These are phyloP conservation scores for Populus nigra DNA, from an alignment of 345 rosid species.

Conservation along the genomic window DNA sequence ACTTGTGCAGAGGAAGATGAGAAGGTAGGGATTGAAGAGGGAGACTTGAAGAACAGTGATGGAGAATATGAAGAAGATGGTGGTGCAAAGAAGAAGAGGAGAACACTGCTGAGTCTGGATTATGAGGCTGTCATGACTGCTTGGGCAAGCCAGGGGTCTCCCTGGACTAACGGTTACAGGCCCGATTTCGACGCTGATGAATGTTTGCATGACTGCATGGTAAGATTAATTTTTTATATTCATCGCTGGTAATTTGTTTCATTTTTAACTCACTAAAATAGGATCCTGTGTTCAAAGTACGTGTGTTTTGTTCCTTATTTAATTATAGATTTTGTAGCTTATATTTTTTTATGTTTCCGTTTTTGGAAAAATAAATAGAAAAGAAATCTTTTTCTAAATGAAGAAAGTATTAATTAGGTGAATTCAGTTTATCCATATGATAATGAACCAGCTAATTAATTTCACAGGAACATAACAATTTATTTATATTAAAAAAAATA, in stretches of 20 bases:
- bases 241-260: background rate
- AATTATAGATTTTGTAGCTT: background rate
- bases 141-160: conserved; percentile 69
- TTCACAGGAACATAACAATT: no score
- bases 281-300: background rate
- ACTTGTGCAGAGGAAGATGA: conserved; percentile 48
- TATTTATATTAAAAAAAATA: no score
- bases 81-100: conserved; percentile 40
- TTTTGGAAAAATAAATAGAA: background rate
- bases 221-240: conserved; percentile 20
- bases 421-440: background rate
- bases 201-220: conserved; percentile 54
- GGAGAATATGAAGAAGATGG: conserved; percentile 9
- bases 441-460: background rate
- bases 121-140: conserved; percentile 63
- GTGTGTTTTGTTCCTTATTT: background rate
- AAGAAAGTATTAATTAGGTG: background rate
- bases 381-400: no score
- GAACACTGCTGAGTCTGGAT: conserved; percentile 52
- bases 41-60: conserved; percentile 1
- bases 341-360: background rate
- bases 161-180: conserved; percentile 70
- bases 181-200: conserved; percentile 55
- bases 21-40: conserved; percentile 25
- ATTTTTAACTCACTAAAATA: background rate